These are phyloP conservation scores for Mycena floridula DNA, from an alignment of 768 basidiomycete genomes.

Conservation along the genomic window DNA sequence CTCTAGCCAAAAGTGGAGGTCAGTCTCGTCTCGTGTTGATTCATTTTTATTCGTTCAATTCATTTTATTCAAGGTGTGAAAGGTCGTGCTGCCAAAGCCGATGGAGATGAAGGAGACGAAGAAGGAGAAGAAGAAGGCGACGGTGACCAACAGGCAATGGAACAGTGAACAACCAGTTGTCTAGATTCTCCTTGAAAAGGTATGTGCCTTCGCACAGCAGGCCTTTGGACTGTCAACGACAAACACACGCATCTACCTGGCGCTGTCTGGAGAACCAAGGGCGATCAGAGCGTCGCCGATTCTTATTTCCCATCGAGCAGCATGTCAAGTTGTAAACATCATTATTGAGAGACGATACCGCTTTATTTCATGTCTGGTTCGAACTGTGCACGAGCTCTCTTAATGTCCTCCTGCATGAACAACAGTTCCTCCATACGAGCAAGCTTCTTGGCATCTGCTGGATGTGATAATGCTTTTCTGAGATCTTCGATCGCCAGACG, in stretches of 20 bases:
- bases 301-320: no score
- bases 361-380: slow-evolving; percentile 42
- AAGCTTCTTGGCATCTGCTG: slow-evolving; percentile 88
- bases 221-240: no score
- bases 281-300: no score
- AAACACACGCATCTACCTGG: no score
- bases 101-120: background rate
- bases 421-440: slow-evolving; percentile 88
- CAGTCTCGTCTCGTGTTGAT: slow-evolving; percentile 10
- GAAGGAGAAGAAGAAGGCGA: background rate
- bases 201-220: no score
- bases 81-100: background rate
- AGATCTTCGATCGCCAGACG: slow-evolving; percentile 86
- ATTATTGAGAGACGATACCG: background rate
- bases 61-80: background rate
- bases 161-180: no score
- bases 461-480: slow-evolving; percentile 69
- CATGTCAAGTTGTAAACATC: no score
- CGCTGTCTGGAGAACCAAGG: no score
- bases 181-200: no score
- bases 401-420: slow-evolving; percentile 93
- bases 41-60: background rate
- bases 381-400: slow-evolving; percentile 79
- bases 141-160: background rate
- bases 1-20: slow-evolving; percentile 73